Percentiles rank a stretch among this genome's conserved stretches.
Conservation (phyloP, 2,329 filamentous ascomycete species). For the Xenosphaeropsis pyriputrescens region DNA sequence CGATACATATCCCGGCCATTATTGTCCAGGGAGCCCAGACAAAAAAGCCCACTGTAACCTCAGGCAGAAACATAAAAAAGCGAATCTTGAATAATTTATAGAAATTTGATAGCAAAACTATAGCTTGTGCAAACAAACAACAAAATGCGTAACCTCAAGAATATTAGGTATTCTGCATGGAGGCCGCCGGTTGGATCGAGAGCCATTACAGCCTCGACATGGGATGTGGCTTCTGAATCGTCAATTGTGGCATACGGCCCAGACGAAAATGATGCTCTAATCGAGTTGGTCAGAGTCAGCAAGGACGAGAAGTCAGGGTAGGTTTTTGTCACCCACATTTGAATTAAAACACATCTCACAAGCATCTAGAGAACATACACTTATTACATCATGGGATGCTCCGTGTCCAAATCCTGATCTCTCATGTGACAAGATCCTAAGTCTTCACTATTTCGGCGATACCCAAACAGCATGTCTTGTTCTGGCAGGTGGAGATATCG, state of each 20-base stretch:
- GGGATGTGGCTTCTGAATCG: constrained; percentile 69
- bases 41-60: too few species aligned
- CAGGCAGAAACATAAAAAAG: too few species aligned
- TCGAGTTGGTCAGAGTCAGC: constrained; percentile 52
- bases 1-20: too few species aligned
- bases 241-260: constrained; percentile 79
- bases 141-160: constrained; percentile 77
- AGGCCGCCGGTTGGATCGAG: constrained; percentile 31
- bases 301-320: constrained; percentile 23
- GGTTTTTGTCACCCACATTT: constrained; percentile 10
- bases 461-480: constrained; percentile 66
- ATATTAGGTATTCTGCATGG: constrained; percentile 55
- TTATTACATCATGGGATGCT: constrained; percentile 76
- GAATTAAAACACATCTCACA: constrained; percentile 22
- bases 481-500: constrained; percentile 79
- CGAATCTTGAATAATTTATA: neutral
- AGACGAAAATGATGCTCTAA: constrained; percentile 48
- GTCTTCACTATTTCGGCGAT: constrained; percentile 76
- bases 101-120: neutral
- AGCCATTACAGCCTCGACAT: constrained; percentile 62
- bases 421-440: constrained; percentile 59
- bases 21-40: too few species aligned
- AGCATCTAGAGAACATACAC: constrained; percentile 19
- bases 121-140: too few species aligned
- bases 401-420: constrained; percentile 67